Conservation (phyloP, 1,139 yeast genomes). For the Pichia sp. region DNA sequence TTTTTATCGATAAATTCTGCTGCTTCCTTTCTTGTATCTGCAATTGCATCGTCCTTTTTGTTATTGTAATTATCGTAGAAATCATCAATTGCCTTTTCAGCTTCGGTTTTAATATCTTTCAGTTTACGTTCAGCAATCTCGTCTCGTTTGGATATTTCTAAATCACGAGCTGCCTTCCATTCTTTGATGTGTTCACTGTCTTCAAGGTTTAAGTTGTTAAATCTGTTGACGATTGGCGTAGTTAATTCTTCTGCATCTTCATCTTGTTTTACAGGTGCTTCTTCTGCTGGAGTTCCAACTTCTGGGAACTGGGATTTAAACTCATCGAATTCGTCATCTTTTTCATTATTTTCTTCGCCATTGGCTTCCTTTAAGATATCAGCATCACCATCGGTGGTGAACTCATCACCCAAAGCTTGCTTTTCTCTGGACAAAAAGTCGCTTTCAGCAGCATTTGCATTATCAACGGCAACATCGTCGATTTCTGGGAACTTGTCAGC, state of each 20-base stretch:
- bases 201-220: slow-evolving; percentile 30
- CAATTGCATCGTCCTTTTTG: slow-evolving; percentile 70
- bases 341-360: slow-evolving; percentile 33
- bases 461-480: slow-evolving; percentile 39
- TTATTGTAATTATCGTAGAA: slow-evolving; percentile 89
- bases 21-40: slow-evolving; percentile 59
- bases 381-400: slow-evolving; percentile 61
- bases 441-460: slow-evolving; percentile 29
- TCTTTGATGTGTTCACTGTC: slow-evolving; percentile 56
- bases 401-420: slow-evolving; percentile 72
- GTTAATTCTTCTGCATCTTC: slow-evolving; percentile 28
- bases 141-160: slow-evolving; percentile 80
- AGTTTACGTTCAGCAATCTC: slow-evolving; percentile 61
- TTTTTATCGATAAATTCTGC: slow-evolving; percentile 69
- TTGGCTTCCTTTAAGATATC: slow-evolving; percentile 33
- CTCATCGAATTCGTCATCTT: slow-evolving; percentile 52
- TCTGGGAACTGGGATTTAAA: slow-evolving; percentile 67
- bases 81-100: slow-evolving; percentile 84
- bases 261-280: slow-evolving; percentile 16
- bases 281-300: slow-evolving; percentile 32
- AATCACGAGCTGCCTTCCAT: slow-evolving; percentile 81
- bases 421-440: slow-evolving; percentile 83
- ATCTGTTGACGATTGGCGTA: slow-evolving; percentile 15
- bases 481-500: slow-evolving; percentile 82
- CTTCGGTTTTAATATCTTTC: slow-evolving; percentile 64